Base-by-base conservation (phyloP, 345 rosid genomes). In the Salix purpurea region DNA sequence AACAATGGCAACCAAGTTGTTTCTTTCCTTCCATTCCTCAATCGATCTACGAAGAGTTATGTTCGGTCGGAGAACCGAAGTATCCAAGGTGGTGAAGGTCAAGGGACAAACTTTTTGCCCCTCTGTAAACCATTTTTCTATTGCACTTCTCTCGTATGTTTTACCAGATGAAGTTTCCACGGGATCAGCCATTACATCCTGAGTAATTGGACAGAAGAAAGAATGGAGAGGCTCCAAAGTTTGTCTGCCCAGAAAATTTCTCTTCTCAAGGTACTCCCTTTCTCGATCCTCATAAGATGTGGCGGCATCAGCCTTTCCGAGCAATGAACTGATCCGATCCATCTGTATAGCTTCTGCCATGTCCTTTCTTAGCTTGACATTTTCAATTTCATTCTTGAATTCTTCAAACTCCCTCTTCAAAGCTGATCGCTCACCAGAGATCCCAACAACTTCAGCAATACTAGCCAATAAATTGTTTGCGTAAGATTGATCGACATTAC, bases 141-240 rank as follows among this genome's bases (percentile, higher is more conserved):
- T 73, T 40, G 80, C 75, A 73, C 74, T 69, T 73, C 80, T 81
- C 70, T 81, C 83, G 0, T 73, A 81, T 21, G 83, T 81, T 36
- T 79, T 69, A 50, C 80, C 80, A 5, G 77, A 69, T 15, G 80
- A 81, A 37, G 42, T 77, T 75, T 81, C 83, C 74, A 81, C 83
- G 4, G 83, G 83, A 58, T 81, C 80, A 30, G 32, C 76, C 83
- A 81, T 81, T 36, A 81, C 71, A 69, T 61, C 75, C 67, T 56
- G 69, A 65, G 83, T 81, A 46, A 81, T 76, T 3, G 80, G 80
- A 69, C 83, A 81, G 48, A n/a, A 73, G 76, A 81, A 81, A 14
- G 83, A 72, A 36, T 52, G 50, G 23, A 81, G 77, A 73, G 80
- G 77, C 36, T 72, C 74, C 70, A 81, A 62, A 10, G 75, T 74